A percentile compares a stretch with the other conserved stretches of the same genome.
Conservation (phyloP, 2,329 filamentous ascomycete species). For the Colletotrichum zoysiae region DNA sequence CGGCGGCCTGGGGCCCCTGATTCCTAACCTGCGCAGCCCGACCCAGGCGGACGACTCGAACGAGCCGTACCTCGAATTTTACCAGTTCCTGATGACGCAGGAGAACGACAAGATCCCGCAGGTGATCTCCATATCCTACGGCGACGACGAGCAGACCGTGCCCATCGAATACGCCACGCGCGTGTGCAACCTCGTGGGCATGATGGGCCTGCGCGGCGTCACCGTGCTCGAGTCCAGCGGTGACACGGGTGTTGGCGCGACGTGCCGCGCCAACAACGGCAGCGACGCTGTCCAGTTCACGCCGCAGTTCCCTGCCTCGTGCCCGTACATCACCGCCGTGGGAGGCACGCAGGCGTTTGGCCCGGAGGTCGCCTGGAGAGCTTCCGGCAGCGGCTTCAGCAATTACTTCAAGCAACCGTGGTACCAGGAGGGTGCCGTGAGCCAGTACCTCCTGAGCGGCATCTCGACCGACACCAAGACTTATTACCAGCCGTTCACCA, state of each 20-base stretch:
- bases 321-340: conserved; percentile 70
- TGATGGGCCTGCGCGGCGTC: conserved; percentile 73
- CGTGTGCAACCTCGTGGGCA: conserved; percentile 72
- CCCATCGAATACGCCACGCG: conserved; percentile 68
- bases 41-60: conserved; percentile 62
- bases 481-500: conserved; percentile 62
- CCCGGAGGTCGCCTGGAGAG: conserved; percentile 66
- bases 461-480: conserved; percentile 53
- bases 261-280: conserved; percentile 67
- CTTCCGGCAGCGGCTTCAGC: conserved; percentile 66
- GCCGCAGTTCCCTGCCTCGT: conserved; percentile 47
- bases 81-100: conserved; percentile 68
- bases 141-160: conserved; percentile 74
- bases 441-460: conserved; percentile 54
- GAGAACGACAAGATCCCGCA: conserved; percentile 66
- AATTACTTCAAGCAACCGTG: conserved; percentile 58
- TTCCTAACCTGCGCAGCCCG: conserved; percentile 45
- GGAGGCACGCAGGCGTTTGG: conserved; percentile 64
- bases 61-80: conserved; percentile 76
- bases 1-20: conserved; percentile 49
- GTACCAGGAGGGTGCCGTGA: conserved; percentile 62
- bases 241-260: conserved; percentile 67
- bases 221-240: conserved; percentile 72
- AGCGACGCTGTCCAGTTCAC: conserved; percentile 45
- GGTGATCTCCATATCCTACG: conserved; percentile 74